These are phyloP conservation scores for Pontederia crassipes DNA, from an alignment of 176 grass and related monocot genomes.

Conservation along the genomic window DNA sequence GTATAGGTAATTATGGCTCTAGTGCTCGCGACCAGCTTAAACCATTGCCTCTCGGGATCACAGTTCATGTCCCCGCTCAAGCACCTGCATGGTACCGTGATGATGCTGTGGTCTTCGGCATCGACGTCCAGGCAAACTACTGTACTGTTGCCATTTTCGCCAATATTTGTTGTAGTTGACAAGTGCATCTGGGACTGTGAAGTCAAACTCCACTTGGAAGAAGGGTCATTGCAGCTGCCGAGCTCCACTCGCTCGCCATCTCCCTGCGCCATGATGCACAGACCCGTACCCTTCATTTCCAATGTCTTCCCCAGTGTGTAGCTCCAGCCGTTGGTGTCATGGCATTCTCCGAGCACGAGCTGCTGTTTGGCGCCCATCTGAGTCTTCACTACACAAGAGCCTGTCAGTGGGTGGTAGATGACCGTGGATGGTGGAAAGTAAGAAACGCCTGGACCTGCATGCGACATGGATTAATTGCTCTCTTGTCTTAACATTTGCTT, in stretches of 20 bases:
- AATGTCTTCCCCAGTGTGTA: too few relatives aligned
- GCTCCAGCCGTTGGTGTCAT: conserved; percentile 19
- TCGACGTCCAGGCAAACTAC: too few relatives aligned
- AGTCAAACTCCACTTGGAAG: conserved; percentile 39
- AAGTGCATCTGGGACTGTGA: conserved; percentile 69
- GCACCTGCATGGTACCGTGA: conserved; percentile 57
- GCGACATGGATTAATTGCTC: not conserved
- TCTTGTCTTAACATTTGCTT: not conserved
- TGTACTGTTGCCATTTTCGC: not conserved
- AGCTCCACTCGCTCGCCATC: too few relatives aligned
- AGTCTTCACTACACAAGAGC: conserved; percentile 50
- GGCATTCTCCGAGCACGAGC: conserved; percentile 49
- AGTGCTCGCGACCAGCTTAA: conserved; percentile 67
- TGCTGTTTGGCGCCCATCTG: conserved; percentile 15
- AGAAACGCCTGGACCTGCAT: conserved; percentile 63
- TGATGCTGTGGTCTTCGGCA: conserved; percentile 34
- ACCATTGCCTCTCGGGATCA: conserved; percentile 75
- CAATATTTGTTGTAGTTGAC: conserved; percentile 14
- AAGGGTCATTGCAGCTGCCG: conserved; percentile 26
- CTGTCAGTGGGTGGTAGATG: conserved; percentile 69
- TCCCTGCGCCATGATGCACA: too few relatives aligned
- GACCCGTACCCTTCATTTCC: too few relatives aligned
- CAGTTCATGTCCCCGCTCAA: conserved; percentile 46
- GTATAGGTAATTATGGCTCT: too few relatives aligned
- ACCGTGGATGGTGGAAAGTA: conserved; percentile 42